Evolutionary conservation across 108 stramenopile genomes (phyloP), one percentile per base, ranked within the genome.

Genomic region (Nannochloropsis salina): DNA sequence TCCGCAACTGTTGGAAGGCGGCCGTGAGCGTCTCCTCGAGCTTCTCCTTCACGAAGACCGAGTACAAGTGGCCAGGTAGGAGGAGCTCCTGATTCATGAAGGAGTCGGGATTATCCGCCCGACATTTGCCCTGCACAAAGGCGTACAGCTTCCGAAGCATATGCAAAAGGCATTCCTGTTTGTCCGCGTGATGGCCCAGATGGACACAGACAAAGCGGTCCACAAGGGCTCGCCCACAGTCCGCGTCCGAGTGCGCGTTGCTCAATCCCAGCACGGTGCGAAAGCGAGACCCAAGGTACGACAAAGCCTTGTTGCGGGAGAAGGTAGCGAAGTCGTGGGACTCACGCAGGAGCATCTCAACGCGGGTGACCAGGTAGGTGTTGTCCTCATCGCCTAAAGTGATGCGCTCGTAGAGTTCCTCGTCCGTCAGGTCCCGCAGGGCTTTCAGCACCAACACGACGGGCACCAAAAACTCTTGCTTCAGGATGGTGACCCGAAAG

Each of bases 51-150:
- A 98, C 92, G 85, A 96, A 94, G 43, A 95, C 87, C 41, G 87
- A 91, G 44, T 95, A 89, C 83, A 99, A 88, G 87, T 99, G 97
- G 22, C 97, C 97, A 3, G 96, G 95, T 21, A 95, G 90, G n/a
- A 98, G 90, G 21, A 96, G 88, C 87, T 97, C 98, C 87, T 97
- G 96, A 88, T 98, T 98, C 86, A 94, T 94, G 42, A 98, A 89
- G 6, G 95, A 94, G 91, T 99, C 99, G 4, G 97, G 92, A 83
- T 97, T 97, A 92, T 99, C 99, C n/a, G 93, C 94, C 11, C 93
- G 93, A 84, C 96, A 97, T 61, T 94, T 91, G 2, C 96, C 97
- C 41, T 95, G 94, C 9, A 95, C 99, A 87, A 99, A 96, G 10
- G 96, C 84, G 89, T 95, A 97, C 40, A 99, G 92, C 42, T 21